These are phyloP conservation scores for Starmerella roubikii DNA, from an alignment of 805 yeast genomes.

Conservation along the genomic window DNA sequence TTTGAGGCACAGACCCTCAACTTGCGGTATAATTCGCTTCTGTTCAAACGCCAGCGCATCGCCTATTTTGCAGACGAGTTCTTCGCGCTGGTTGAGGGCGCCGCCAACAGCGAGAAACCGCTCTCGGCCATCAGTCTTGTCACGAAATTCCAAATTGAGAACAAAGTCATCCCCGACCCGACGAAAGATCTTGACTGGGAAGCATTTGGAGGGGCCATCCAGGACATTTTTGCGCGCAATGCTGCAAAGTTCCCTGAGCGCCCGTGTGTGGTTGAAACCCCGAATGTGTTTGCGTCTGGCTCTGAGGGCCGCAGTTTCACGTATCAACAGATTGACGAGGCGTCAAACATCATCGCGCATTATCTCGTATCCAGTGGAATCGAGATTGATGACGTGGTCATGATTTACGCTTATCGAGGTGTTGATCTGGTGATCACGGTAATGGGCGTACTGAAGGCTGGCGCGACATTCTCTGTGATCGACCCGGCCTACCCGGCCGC, in stretches of 20 bases:
- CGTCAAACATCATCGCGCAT: constrained; percentile 88
- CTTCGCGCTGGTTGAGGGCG: constrained; percentile 19
- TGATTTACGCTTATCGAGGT: constrained; percentile 96
- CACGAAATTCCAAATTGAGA: constrained; percentile 44
- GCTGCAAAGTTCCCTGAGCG: constrained; percentile 77
- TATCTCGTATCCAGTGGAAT: constrained; percentile 71
- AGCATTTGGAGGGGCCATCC: constrained; percentile 87
- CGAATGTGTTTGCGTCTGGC: constrained; percentile 36
- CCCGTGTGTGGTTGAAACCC: constrained; percentile 86
- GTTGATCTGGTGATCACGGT: constrained; percentile 95
- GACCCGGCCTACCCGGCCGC: constrained; percentile 99
- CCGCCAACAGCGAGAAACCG: constrained; percentile 25
- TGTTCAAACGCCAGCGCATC: constrained; percentile 60
- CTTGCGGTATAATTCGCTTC: constrained; percentile 58
- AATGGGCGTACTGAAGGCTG: constrained; percentile 95
- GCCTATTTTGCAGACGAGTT: constrained; percentile 62
- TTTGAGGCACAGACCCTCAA: constrained; percentile 34
- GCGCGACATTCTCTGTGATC: constrained; percentile 95
- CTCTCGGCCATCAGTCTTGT: constrained; percentile 55
- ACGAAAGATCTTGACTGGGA: constrained; percentile 78
- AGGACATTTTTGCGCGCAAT: constrained; percentile 82
- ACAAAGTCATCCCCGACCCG: constrained; percentile 68
- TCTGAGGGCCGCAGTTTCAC: constrained; percentile 56
- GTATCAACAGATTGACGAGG: constrained; percentile 78
- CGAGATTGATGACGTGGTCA: constrained; percentile 82